A percentile compares a stretch with the other conserved stretches of the same genome.
Conservation (phyloP, 1,139 yeast species). For the Arxiozyma slooffiae region DNA sequence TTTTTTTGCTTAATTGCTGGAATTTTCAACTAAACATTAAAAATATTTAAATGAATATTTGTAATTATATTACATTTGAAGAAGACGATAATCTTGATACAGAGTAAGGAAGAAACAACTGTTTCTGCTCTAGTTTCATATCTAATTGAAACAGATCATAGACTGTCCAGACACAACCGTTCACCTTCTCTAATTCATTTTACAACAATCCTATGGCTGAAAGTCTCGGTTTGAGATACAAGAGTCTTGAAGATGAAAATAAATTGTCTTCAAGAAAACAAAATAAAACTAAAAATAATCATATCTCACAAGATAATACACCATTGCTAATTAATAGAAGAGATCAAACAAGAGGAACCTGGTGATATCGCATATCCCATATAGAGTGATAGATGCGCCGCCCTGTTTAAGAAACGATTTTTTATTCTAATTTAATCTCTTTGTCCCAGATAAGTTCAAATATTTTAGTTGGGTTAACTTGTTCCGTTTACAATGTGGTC, state of each 20-base stretch:
- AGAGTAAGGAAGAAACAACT: background rate
- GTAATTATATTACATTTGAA: too few species aligned
- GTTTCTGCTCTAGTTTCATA: background rate
- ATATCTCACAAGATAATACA: background rate
- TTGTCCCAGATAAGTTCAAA: constrained; percentile 51
- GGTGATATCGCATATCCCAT: constrained; percentile 32
- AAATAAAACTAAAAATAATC: background rate
- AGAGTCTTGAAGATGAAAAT: constrained; percentile 14
- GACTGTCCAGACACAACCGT: background rate
- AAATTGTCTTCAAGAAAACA: background rate
- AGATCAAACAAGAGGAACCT: background rate
- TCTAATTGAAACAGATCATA: background rate
- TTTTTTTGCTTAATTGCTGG: background rate
- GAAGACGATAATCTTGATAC: background rate
- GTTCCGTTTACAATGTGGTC: constrained; percentile 61
- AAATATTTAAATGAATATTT: too few species aligned
- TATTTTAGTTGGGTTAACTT: constrained; percentile 62
- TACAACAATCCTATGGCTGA: constrained; percentile 36
- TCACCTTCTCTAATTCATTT: constrained; percentile 15
- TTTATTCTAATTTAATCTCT: constrained; percentile 64
- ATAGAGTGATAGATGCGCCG: constrained; percentile 56
- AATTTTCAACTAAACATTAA: background rate
- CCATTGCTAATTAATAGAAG: background rate
- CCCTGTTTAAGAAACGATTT: constrained; percentile 72
- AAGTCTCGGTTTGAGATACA: constrained; percentile 37